Evolutionary conservation across 2,329 filamentous ascomycete genomes (phyloP).

Genomic region (Falciphora oryzae): DNA sequence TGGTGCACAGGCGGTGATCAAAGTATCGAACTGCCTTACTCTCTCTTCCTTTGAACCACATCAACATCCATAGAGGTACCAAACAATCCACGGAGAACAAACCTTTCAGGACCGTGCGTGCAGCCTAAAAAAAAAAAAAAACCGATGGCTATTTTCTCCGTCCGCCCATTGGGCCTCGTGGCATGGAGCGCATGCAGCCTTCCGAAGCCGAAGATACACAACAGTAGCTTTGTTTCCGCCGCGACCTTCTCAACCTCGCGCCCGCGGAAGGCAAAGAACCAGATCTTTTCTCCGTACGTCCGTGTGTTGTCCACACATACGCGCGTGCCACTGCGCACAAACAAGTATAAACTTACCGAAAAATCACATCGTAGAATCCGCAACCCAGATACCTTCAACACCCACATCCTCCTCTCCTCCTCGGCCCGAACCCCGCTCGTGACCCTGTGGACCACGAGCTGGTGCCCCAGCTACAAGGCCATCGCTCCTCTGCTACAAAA

Average conservation of each 20-base stretch:
- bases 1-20: no score
- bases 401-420: slow-evolving; percentile 49
- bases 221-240: no score
- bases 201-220: background rate
- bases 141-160: no score
- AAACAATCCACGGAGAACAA: no score
- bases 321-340: background rate
- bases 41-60: no score
- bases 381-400: slow-evolving; percentile 46
- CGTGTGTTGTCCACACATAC: slow-evolving; percentile 12
- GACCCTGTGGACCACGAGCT: slow-evolving; percentile 55
- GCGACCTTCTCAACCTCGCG: slow-evolving; percentile 23
- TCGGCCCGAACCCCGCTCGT: slow-evolving; percentile 50
- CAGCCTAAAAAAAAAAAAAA: no score
- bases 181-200: background rate
- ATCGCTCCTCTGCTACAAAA: slow-evolving; percentile 43
- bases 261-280: slow-evolving; percentile 26
- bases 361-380: slow-evolving; percentile 38
- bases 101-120: no score
- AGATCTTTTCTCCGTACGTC: slow-evolving; percentile 36
- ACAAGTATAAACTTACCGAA: background rate
- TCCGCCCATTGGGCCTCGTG: background rate
- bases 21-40: no score
- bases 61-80: no score
- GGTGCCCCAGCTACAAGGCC: slow-evolving; percentile 47